Base-by-base conservation (phyloP, 768 basidiomycete species). In the Mycena venus region DNA sequence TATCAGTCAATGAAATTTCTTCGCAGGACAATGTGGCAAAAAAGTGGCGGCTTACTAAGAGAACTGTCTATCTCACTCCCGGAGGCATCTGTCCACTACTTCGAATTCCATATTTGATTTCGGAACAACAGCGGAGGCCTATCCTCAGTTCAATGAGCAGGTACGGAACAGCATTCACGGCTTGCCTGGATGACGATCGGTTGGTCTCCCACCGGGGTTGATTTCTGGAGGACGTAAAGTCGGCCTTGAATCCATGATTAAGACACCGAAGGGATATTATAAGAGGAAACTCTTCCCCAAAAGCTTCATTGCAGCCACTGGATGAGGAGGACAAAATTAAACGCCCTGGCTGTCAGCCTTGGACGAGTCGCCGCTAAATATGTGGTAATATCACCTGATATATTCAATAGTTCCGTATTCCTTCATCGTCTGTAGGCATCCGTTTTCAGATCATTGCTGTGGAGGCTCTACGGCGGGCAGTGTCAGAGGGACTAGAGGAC, bases 131-230 rank as follows among this genome's bases (percentile, higher is more conserved):
- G 61, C 40, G 7, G 51, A 14, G 15, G 73, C 73, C 73, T 74
- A 29, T 55, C 23, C 27, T 51, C 12, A 19, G 36, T 34, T 49
- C 49, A 53, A 73, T 23, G 40, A 49, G 59, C 25, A 34, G 19
- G 21, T n/a, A n/a, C 14, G 31, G 38, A 61, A 56, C 60, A 55
- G 62, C 19, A 29, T 23, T 21, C 40, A 71, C 53, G 40, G 38
- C 73, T 38, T 56, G 62, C 68, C 68, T 74, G 68, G 17, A 70
- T 69, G 27, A 74, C 68, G 34, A 73, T 68, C 64, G 68, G 38
- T 62, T 73, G 21, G 36, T 73, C 59, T 61, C 72, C 59, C 6
- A 23, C 29, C 15, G 58, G 47, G n/a, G 31, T 68, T 55, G 58
- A 38, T 58, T 73, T 51, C 32, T 42, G 29, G 25, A 68, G 64